Evolutionary conservation across 768 basidiomycete species (phyloP).

Genomic region (Russula ochroleuca): DNA sequence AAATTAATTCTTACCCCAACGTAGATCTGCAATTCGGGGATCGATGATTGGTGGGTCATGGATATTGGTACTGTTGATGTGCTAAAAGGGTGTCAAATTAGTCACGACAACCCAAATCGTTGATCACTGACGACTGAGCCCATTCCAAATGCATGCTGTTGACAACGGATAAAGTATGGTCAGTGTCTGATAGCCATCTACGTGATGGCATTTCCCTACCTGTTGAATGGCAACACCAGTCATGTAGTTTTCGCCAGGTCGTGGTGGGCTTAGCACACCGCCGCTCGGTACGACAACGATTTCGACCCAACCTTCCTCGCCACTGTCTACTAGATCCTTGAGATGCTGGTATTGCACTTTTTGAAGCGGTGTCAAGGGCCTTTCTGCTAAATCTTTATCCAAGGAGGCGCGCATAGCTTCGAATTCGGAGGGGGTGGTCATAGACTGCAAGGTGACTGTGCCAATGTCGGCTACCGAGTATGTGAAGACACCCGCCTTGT

Average conservation of each 20-base stretch:
- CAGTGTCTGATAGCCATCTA: not conserved
- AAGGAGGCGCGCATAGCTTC: constrained; percentile 21
- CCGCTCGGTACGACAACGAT: constrained; percentile 25
- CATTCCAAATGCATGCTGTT: constrained; percentile 23
- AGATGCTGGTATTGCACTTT: constrained; percentile 22
- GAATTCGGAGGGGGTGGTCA: constrained; percentile 22
- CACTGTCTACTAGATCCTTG: constrained; percentile 21
- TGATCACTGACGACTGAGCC: constrained; percentile 21
- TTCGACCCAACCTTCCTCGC: constrained; percentile 26
- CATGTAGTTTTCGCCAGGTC: constrained; percentile 17
- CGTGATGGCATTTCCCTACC: constrained; percentile 6
- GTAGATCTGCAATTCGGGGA: constrained; percentile 20
- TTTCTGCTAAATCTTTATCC: constrained; percentile 17
- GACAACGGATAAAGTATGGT: not conserved
- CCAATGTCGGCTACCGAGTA: constrained; percentile 23
- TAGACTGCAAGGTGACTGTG: constrained; percentile 19
- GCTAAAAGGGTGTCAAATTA: constrained; percentile 7
- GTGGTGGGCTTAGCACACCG: constrained; percentile 17
- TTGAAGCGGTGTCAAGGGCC: constrained; percentile 19
- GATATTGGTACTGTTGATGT: constrained; percentile 23
- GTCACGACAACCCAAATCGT: not conserved
- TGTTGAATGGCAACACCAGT: constrained; percentile 27
- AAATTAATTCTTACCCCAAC: constrained; percentile 18
- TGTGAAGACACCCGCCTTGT: constrained; percentile 17
- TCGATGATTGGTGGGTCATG: constrained; percentile 19